Percentiles rank a stretch among this genome's conserved stretches.
Evolutionary conservation across 2,329 filamentous ascomycete species (phyloP).

Genomic region (Shiraia bambusicola): DNA sequence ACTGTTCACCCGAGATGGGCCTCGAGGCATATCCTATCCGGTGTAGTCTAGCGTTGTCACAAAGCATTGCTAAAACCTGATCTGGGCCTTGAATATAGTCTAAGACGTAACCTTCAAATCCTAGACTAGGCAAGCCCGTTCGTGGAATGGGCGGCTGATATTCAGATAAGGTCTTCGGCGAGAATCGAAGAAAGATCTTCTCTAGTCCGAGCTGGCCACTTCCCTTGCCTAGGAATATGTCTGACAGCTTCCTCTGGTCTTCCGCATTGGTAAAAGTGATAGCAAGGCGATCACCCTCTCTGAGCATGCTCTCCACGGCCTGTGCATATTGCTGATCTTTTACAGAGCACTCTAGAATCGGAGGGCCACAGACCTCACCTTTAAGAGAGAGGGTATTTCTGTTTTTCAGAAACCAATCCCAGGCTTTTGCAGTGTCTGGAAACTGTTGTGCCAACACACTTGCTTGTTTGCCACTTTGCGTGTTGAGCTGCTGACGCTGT

Average conservation of each 20-base stretch:
- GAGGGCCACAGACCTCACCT: slow-evolving; percentile 76
- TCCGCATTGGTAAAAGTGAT: slow-evolving; percentile 74
- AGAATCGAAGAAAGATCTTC: slow-evolving; percentile 70
- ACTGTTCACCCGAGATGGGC: slow-evolving; percentile 68
- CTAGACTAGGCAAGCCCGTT: slow-evolving; percentile 59
- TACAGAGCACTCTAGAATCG: slow-evolving; percentile 76
- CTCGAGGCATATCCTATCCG: slow-evolving; percentile 63
- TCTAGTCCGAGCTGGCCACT: slow-evolving; percentile 59
- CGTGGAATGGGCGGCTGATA: slow-evolving; percentile 58
- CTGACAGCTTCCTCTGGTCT: slow-evolving; percentile 74
- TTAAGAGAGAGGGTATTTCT: slow-evolving; percentile 61
- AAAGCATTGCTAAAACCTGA: slow-evolving; percentile 85
- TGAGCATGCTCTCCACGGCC: slow-evolving; percentile 60
- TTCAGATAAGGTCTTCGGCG: slow-evolving; percentile 54
- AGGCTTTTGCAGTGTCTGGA: slow-evolving; percentile 67
- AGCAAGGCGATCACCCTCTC: slow-evolving; percentile 55
- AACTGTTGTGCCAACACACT: slow-evolving; percentile 64
- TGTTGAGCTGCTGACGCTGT: slow-evolving; percentile 25
- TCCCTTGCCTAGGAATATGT: slow-evolving; percentile 58
- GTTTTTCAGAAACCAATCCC: slow-evolving; percentile 80
- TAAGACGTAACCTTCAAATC: slow-evolving; percentile 77
- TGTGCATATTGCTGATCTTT: slow-evolving; percentile 69
- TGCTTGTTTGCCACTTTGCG: slow-evolving; percentile 45
- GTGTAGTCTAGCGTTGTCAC: slow-evolving; percentile 69
- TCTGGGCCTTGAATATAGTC: slow-evolving; percentile 80